Base-by-base conservation (phyloP, 2,329 filamentous ascomycete species). In the Colletotrichum sublineola region DNA sequence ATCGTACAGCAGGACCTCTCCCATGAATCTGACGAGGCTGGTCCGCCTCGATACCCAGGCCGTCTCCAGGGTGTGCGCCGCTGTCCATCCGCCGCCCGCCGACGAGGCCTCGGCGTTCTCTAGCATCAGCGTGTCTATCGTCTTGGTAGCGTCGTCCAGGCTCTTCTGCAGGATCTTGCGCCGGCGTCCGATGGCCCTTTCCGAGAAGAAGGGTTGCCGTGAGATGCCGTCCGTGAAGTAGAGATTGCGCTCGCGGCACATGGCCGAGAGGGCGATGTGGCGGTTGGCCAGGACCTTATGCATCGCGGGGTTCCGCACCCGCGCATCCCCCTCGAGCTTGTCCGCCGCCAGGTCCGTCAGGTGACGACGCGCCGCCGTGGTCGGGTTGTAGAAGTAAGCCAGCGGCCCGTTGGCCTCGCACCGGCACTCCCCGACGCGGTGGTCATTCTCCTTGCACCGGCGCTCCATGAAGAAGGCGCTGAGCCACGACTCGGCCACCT, bases 401-500 rank as follows among this genome's bases (percentile, higher is more conserved):
- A 63, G 50, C 36, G 73, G 62, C 18, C 63, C 60, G 68, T 63
- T 63, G 33, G 74, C 65, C 50, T 73, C 72, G 68, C 74, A 75
- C 2, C 38, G n/a, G 63, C 74, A 75, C 11, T 18, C 29, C 11
- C 63, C 52, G 20, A 58, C 48, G 20, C 56, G 31, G 15, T 75
- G 73, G 52, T 50, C 53, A 29, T 69, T 15, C 50, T 74, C 68
- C 62, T 75, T 75, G 65, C 73, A 75, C 38, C 63, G 63, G 6
- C 64, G 55, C 64, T 75, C 73, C 31, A 62, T 52, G 57, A 62
- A 73, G 24, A 73, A 58, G 36, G 62, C 29, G 29, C 55, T 68
- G 15, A 62, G 67, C 62, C 62, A 64, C 48, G 64, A 40, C 29
- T 63, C 46, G n/a, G 31, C 15, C 42, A 71, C 44, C 46, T 57